phyloP scores from a whole-genome alignment of 2,329 filamentous ascomycete species.

The Lasiodiplodia gonubiensis region DNA sequence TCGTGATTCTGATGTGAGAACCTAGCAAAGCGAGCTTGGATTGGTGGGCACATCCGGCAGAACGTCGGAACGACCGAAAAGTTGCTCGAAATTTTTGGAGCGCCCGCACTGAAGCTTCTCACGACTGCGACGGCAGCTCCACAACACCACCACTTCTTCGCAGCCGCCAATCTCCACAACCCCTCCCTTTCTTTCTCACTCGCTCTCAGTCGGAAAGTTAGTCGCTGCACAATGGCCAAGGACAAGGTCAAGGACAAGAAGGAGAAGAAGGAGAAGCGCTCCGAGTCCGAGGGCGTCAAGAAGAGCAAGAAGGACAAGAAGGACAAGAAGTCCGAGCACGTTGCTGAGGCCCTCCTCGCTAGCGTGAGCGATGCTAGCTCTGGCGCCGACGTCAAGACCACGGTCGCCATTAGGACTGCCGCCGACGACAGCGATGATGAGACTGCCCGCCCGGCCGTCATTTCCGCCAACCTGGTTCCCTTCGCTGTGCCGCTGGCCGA shows the following conservation, averaged over 20 bases:
- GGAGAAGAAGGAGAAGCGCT: conserved; percentile 74
- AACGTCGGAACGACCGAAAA: conserved; percentile 11
- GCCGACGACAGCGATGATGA: conserved; percentile 63
- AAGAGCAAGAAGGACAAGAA: conserved; percentile 55
- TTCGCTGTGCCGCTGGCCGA: conserved; percentile 83
- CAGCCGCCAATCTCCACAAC: not conserved
- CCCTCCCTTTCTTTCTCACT: not conserved
- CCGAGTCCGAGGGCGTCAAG: conserved; percentile 47
- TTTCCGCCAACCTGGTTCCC: conserved; percentile 69
- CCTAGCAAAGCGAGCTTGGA: no score
- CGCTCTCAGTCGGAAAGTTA: not conserved
- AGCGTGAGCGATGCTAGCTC: conserved; percentile 60
- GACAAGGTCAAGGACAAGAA: conserved; percentile 54
- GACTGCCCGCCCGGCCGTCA: conserved; percentile 57
- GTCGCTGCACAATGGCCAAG: conserved; percentile 42
- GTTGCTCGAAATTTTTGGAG: conserved; percentile 28
- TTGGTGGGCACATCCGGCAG: not conserved
- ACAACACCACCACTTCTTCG: conserved; percentile 1
- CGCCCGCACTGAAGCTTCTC: conserved; percentile 24
- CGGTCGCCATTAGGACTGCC: conserved; percentile 63
- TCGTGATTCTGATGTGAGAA: no score
- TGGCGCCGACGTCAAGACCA: conserved; percentile 17
- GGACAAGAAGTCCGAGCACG: conserved; percentile 43
- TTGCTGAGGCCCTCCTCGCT: conserved; percentile 61
- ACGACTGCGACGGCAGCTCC: conserved; percentile 20